A percentile compares a stretch with the other conserved stretches of the same genome.
These are phyloP conservation scores for Inonotus obliquus DNA, from an alignment of 1,284 basidiomycete species.

Conservation along the genomic window DNA sequence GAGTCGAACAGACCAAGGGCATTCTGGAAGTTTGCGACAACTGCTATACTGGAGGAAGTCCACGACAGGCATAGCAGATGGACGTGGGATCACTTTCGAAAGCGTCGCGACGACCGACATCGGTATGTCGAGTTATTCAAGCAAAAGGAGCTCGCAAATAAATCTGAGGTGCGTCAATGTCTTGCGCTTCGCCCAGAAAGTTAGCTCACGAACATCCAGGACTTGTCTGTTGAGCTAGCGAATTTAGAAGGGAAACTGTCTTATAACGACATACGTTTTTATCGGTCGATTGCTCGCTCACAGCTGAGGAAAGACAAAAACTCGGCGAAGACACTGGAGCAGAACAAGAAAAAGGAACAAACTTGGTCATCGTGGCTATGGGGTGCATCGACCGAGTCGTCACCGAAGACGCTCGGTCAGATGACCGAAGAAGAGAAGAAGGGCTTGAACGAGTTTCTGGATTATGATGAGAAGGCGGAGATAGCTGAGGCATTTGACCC, in stretches of 20 bases:
- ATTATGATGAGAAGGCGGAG: conserved; percentile 87
- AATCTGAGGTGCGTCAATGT: not conserved
- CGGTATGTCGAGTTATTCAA: conserved; percentile 87
- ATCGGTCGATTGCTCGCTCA: conserved; percentile 92
- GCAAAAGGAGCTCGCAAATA: conserved; percentile 44
- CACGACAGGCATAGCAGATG: conserved; percentile 83
- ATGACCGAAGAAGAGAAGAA: conserved; percentile 93
- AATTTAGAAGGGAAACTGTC: conserved; percentile 79
- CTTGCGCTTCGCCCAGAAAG: not conserved
- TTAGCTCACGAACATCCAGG: not conserved
- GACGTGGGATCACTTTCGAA: conserved; percentile 90
- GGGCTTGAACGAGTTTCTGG: conserved; percentile 90
- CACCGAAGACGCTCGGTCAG: conserved; percentile 43
- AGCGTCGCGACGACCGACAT: conserved; percentile 84
- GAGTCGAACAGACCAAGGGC: conserved; percentile 65
- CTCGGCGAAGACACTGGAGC: conserved; percentile 62
- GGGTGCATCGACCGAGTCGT: conserved; percentile 47
- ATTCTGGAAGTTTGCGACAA: conserved; percentile 77
- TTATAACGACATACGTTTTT: conserved; percentile 97
- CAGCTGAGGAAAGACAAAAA: conserved; percentile 84
- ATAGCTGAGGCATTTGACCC: conserved; percentile 64
- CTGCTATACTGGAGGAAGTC: conserved; percentile 82
- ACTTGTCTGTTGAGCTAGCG: conserved; percentile 50
- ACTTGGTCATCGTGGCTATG: conserved; percentile 73
- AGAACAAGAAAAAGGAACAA: conserved; percentile 54